These are phyloP conservation scores for Claviceps pusilla DNA, from an alignment of 2,329 filamentous ascomycete genomes.

Conservation along the genomic window DNA sequence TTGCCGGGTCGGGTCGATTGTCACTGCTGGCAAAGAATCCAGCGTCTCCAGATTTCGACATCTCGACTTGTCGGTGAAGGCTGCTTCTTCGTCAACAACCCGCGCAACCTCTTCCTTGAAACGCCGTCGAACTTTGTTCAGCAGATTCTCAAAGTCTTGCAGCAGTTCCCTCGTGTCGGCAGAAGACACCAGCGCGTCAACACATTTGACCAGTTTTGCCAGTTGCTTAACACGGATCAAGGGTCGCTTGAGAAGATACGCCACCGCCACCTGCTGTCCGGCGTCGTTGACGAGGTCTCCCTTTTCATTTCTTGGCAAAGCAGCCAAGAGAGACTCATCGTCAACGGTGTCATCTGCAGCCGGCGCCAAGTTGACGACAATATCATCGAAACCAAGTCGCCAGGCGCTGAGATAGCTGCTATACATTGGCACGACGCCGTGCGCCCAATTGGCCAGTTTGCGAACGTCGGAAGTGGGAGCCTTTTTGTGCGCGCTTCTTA, in stretches of 20 bases:
- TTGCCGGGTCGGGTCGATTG: conserved; percentile 61
- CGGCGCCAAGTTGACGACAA: conserved; percentile 83
- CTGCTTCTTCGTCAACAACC: conserved; percentile 68
- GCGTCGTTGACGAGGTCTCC: conserved; percentile 56
- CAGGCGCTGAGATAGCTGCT: conserved; percentile 74
- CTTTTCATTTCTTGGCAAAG: conserved; percentile 44
- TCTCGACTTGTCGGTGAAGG: conserved; percentile 65
- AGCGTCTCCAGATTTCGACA: conserved; percentile 68
- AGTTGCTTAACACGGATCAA: conserved; percentile 79
- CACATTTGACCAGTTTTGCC: conserved; percentile 62
- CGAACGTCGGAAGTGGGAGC: conserved; percentile 61
- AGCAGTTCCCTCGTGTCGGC: conserved; percentile 27
- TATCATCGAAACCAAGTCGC: conserved; percentile 85
- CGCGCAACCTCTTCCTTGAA: conserved; percentile 55
- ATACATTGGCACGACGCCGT: conserved; percentile 64
- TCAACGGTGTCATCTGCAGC: conserved; percentile 38
- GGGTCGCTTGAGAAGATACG: conserved; percentile 79
- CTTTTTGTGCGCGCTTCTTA: conserved; percentile 65
- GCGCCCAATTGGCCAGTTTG: conserved; percentile 65
- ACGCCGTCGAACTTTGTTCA: conserved; percentile 57
- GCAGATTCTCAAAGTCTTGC: conserved; percentile 51
- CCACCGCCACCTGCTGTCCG: conserved; percentile 85
- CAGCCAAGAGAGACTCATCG: conserved; percentile 43
- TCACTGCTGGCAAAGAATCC: conserved; percentile 51
- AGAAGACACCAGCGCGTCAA: conserved; percentile 39